These are phyloP conservation scores for Fusarium liriodendri DNA, from an alignment of 2,329 filamentous ascomycete species.

Conservation along the genomic window DNA sequence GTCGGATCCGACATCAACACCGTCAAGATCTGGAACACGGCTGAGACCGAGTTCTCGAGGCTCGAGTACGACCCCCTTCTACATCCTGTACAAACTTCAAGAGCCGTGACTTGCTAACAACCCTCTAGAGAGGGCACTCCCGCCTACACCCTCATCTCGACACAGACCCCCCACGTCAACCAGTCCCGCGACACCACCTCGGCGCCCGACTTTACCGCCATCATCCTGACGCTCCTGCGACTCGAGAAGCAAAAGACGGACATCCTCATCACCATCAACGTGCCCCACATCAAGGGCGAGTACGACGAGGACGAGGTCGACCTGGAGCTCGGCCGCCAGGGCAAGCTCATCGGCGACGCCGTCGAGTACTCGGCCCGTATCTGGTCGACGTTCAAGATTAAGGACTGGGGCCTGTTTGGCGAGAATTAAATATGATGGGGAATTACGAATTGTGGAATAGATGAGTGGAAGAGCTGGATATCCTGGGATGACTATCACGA, in stretches of 20 bases:
- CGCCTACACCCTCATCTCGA: slow-evolving; percentile 77
- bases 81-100: neutral
- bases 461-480: slow-evolving; percentile 7
- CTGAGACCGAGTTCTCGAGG: slow-evolving; percentile 67
- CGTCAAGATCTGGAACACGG: slow-evolving; percentile 75
- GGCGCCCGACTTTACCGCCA: slow-evolving; percentile 74
- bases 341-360: slow-evolving; percentile 74
- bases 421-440: slow-evolving; percentile 24
- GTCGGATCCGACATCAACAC: slow-evolving; percentile 72
- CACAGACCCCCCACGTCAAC: slow-evolving; percentile 60
- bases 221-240: slow-evolving; percentile 81
- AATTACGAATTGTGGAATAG: neutral
- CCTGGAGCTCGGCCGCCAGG: slow-evolving; percentile 71
- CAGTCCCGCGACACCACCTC: slow-evolving; percentile 50
- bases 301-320: slow-evolving; percentile 80
- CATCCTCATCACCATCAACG: slow-evolving; percentile 86
- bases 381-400: slow-evolving; percentile 79
- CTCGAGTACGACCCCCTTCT: slow-evolving; percentile 58
- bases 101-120: slow-evolving; percentile 16
- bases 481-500: slow-evolving; percentile 31
- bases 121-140: slow-evolving; percentile 58
- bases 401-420: slow-evolving; percentile 82
- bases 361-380: slow-evolving; percentile 76
- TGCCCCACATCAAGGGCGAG: slow-evolving; percentile 82
- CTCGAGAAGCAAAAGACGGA: slow-evolving; percentile 82